These are phyloP conservation scores for Beta lomatogona DNA, from an alignment of 179 eudicot species.

Conservation along the genomic window DNA sequence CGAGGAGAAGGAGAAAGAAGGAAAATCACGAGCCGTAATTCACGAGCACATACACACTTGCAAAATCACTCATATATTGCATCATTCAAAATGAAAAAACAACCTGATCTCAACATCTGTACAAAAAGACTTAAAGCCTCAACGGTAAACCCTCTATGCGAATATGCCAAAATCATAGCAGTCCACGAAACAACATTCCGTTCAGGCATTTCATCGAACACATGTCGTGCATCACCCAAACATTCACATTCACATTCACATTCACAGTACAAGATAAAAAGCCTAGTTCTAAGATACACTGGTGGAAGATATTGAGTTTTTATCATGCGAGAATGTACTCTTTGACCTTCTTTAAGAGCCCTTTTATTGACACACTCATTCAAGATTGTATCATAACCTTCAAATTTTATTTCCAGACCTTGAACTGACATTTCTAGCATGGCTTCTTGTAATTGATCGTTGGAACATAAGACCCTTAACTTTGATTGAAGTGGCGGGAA, in stretches of 20 bases:
- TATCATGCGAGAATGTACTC: constrained; percentile 83
- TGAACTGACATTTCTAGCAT: constrained; percentile 59
- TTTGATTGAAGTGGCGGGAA: constrained; percentile 34
- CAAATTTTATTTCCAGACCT: constrained; percentile 64
- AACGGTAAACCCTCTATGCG: constrained; percentile 47
- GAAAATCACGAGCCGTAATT: too few relatives aligned
- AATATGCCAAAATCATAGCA: constrained; percentile 74
- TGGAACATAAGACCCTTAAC: constrained; percentile 40
- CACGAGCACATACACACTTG: too few relatives aligned
- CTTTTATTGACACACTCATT: constrained; percentile 61
- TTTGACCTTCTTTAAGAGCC: constrained; percentile 74
- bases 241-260: too few relatives aligned
- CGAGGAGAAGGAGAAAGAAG: too few relatives aligned
- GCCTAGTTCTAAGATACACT: constrained; percentile 67
- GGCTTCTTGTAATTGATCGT: constrained; percentile 55
- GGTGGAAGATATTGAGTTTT: constrained; percentile 66
- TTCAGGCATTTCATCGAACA: constrained; percentile 88
- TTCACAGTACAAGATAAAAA: constrained; percentile 56
- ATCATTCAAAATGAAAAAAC: not conserved
- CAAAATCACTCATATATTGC: too few relatives aligned
- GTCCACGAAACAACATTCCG: constrained; percentile 90
- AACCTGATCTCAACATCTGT: constrained; percentile 89
- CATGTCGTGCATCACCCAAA: constrained; percentile 56
- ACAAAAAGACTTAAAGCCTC: constrained; percentile 61
- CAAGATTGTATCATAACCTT: constrained; percentile 60